phyloP scores from a whole-genome alignment of 2,329 filamentous ascomycete genomes.

The Diaporthe helianthi region DNA sequence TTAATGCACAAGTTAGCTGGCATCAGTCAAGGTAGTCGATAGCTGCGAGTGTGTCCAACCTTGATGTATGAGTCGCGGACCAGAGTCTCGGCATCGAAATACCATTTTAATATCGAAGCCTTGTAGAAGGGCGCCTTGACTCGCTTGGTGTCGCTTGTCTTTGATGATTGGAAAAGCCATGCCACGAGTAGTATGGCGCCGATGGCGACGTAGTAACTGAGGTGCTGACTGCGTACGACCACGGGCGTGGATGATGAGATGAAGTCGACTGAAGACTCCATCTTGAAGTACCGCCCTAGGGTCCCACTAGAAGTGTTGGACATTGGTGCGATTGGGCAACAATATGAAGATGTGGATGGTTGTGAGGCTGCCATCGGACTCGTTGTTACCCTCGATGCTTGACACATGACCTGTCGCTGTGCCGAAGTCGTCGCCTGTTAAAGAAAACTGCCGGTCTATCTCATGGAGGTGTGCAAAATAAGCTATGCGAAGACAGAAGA shows the following conservation, averaged over 20 bases:
- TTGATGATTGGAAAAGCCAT: conserved; percentile 47
- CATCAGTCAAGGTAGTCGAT: not conserved
- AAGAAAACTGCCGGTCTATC: not conserved
- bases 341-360: conserved; percentile 19
- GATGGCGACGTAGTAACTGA: conserved; percentile 52
- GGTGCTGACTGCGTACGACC: conserved; percentile 41
- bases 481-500: not conserved
- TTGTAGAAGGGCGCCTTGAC: conserved; percentile 55
- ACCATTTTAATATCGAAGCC: conserved; percentile 57
- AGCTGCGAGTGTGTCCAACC: conserved; percentile 40
- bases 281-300: conserved; percentile 36
- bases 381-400: conserved; percentile 22
- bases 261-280: conserved; percentile 37
- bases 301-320: conserved; percentile 37
- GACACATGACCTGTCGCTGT: conserved; percentile 28
- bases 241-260: conserved; percentile 41
- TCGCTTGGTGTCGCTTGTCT: conserved; percentile 41
- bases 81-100: conserved; percentile 56
- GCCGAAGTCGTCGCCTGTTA: not conserved
- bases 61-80: conserved; percentile 58
- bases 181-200: conserved; percentile 45
- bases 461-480: not conserved
- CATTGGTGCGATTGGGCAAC: conserved; percentile 34
- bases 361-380: conserved; percentile 31
- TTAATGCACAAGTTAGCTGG: conserved; percentile 40